phyloP scores from a whole-genome alignment of 805 yeast species.

The Metschnikowia drakensbergensis region DNA sequence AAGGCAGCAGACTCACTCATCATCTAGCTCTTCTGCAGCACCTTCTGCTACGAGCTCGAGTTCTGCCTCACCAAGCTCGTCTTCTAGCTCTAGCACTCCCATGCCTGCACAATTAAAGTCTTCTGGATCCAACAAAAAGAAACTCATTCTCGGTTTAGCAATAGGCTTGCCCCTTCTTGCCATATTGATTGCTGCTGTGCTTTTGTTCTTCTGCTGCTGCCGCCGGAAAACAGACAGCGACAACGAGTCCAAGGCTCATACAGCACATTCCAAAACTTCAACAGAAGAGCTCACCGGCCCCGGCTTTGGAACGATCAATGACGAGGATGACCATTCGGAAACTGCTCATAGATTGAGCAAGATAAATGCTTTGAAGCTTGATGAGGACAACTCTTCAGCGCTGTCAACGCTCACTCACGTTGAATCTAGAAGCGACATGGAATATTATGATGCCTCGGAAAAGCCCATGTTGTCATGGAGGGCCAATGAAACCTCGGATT shows the following conservation, averaged over 20 bases:
- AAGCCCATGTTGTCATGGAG: slow-evolving; percentile 43
- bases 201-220: slow-evolving; percentile 55
- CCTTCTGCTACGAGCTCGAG: slow-evolving; percentile 23
- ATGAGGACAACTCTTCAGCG: slow-evolving; percentile 32
- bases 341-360: slow-evolving; percentile 44
- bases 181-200: slow-evolving; percentile 43
- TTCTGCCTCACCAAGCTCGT: slow-evolving; percentile 25
- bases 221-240: slow-evolving; percentile 27
- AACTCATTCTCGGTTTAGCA: slow-evolving; percentile 85
- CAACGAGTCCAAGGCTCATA: slow-evolving; percentile 9
- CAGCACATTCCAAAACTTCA: slow-evolving; percentile 10
- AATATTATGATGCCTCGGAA: slow-evolving; percentile 34
- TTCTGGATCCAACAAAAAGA: slow-evolving; percentile 37
- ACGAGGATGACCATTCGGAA: slow-evolving; percentile 25
- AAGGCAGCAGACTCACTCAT: slow-evolving; percentile 13
- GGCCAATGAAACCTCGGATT: slow-evolving; percentile 34
- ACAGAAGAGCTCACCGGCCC: slow-evolving; percentile 26
- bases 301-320: slow-evolving; percentile 30
- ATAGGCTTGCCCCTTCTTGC: slow-evolving; percentile 71
- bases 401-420: slow-evolving; percentile 54
- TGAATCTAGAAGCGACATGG: slow-evolving; percentile 28
- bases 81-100: slow-evolving; percentile 27
- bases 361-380: slow-evolving; percentile 49
- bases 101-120: slow-evolving; percentile 13
- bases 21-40: slow-evolving; percentile 26